These are phyloP conservation scores for Apiotrichum sp. DNA, from an alignment of 1,284 basidiomycete genomes.

Conservation along the genomic window DNA sequence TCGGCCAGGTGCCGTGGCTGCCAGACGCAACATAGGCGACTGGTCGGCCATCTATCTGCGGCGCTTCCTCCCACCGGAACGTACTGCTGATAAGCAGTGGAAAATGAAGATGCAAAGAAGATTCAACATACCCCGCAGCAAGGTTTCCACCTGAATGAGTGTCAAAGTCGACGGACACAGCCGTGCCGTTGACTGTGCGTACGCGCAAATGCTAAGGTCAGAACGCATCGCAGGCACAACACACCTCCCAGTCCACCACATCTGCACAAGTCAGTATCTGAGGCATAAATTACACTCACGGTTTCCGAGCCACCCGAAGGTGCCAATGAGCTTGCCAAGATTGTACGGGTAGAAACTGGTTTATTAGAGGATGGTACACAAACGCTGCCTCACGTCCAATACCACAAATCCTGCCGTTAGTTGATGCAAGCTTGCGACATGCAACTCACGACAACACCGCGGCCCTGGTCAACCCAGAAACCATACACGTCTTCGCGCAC, in stretches of 20 bases:
- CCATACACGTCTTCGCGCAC: conserved; percentile 40
- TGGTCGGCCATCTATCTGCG: conserved; percentile 26
- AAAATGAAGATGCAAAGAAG: conserved; percentile 18
- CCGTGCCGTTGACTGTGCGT: conserved; percentile 36
- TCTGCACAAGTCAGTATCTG: conserved; percentile 19
- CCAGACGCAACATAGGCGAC: conserved; percentile 41
- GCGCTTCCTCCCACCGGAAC: conserved; percentile 36
- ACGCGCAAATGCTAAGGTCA: conserved; percentile 27
- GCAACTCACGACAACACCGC: conserved; percentile 35
- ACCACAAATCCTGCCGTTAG: conserved; percentile 35
- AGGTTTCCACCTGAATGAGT: conserved; percentile 33
- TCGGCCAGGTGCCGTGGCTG: conserved; percentile 42
- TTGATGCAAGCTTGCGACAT: neutral
- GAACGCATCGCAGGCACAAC: neutral
- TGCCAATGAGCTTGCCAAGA: conserved; percentile 39
- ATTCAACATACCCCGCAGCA: conserved; percentile 20
- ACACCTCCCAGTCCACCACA: conserved; percentile 41
- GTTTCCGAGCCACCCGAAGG: conserved; percentile 40
- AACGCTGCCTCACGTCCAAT: conserved; percentile 29
- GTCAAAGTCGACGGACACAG: conserved; percentile 38
- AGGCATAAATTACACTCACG: conserved; percentile 20
- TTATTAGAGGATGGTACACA: neutral
- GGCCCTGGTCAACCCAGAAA: conserved; percentile 39
- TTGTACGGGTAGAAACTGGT: conserved; percentile 44
- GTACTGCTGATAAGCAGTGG: conserved; percentile 30